phyloP scores from a whole-genome alignment of 2,329 filamentous ascomycete genomes.

The Aspergillus sp. region DNA sequence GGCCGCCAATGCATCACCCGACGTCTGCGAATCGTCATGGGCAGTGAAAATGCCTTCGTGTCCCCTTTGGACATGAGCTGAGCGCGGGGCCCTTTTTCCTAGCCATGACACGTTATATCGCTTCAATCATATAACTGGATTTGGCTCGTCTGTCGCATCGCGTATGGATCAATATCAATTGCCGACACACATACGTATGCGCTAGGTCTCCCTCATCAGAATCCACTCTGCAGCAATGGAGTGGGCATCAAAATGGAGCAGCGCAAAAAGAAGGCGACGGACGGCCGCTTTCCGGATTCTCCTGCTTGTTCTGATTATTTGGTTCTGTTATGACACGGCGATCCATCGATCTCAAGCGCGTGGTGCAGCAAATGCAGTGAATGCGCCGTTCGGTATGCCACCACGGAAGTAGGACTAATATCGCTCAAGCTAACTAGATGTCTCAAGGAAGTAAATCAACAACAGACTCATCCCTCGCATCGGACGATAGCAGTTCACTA shows the following conservation, averaged over 20 bases:
- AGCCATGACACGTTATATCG: too few relatives aligned
- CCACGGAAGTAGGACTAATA: too few relatives aligned
- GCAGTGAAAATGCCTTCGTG: too few relatives aligned
- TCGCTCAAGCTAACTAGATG: too few relatives aligned
- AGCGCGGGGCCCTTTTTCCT: too few relatives aligned
- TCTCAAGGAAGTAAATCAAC: too few relatives aligned
- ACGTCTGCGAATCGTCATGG: not conserved
- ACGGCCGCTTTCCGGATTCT: not conserved
- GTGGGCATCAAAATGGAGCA: not conserved
- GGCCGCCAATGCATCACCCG: not conserved
- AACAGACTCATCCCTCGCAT: not conserved
- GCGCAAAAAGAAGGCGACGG: not conserved
- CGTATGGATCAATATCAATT: constrained; percentile 28
- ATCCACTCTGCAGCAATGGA: not conserved
- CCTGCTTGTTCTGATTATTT: not conserved
- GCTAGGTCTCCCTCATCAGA: too few relatives aligned
- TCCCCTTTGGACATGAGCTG: too few relatives aligned
- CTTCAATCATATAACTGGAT: too few relatives aligned
- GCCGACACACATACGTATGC: too few relatives aligned
- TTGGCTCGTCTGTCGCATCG: constrained; percentile 15
- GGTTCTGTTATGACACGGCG: not conserved
- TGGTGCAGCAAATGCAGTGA: too few relatives aligned
- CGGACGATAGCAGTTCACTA: not conserved
- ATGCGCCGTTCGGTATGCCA: not conserved
- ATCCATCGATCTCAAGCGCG: not conserved